Percentiles rank a stretch among this genome's conserved stretches.
Conservation (phyloP, 495 filamentous ascomycete genomes). For the Aspergillus ellipticus region DNA sequence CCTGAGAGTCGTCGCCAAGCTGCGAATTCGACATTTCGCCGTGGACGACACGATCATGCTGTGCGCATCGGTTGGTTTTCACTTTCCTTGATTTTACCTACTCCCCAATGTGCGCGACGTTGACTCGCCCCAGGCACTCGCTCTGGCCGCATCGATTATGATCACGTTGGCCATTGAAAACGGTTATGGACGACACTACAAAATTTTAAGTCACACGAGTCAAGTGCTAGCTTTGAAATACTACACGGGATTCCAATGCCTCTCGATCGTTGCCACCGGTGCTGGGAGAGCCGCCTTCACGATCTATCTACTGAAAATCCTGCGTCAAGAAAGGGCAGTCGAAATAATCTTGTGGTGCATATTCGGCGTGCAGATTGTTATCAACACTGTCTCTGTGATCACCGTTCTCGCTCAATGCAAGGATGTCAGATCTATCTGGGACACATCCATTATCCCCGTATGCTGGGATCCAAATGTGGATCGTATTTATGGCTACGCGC, state of each 20-base stretch:
- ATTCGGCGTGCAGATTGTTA: constrained; percentile 20
- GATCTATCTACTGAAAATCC: constrained; percentile 34
- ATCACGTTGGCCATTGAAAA: not conserved
- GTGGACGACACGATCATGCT: constrained; percentile 6
- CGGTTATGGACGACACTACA: not conserved
- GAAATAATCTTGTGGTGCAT: constrained; percentile 33
- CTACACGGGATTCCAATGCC: constrained; percentile 1
- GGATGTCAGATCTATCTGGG: constrained; percentile 36
- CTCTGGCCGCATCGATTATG: not conserved
- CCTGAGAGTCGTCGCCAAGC: constrained; percentile 1
- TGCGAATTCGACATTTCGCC: not conserved
- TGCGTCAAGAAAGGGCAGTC: constrained; percentile 28
- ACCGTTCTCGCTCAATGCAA: constrained; percentile 40
- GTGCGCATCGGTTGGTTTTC: not conserved
- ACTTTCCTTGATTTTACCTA: not conserved
- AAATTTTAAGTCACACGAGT: not conserved
- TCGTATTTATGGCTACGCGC: constrained; percentile 38
- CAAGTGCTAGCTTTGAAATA: not conserved
- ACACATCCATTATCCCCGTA: constrained; percentile 23
- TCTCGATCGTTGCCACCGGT: constrained; percentile 12
- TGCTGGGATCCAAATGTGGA: constrained; percentile 34
- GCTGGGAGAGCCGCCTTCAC: constrained; percentile 37
- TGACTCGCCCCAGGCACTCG: not conserved
- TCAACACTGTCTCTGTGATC: constrained; percentile 27
- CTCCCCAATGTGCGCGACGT: not conserved